phyloP scores from a whole-genome alignment of 345 rosid genomes.

The Gossypium raimondii region DNA sequence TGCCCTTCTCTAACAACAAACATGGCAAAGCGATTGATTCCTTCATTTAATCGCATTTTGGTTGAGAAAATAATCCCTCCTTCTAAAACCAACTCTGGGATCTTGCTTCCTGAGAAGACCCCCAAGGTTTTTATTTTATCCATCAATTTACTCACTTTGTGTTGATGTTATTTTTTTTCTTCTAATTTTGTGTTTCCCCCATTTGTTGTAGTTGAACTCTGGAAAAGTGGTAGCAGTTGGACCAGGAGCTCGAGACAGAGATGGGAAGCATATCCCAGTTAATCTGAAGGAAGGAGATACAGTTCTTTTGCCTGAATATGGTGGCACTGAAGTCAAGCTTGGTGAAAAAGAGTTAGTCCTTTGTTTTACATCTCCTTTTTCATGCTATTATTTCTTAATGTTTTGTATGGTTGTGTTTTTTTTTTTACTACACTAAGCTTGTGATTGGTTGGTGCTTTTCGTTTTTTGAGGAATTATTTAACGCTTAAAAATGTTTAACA shows the following conservation, averaged over 20 bases:
- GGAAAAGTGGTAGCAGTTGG: constrained; percentile 79
- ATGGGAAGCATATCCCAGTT: constrained; percentile 59
- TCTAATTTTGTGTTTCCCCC: no score
- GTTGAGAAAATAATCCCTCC: constrained; percentile 73
- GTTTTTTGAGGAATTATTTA: background rate
- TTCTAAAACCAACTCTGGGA: constrained; percentile 60
- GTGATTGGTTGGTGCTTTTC: no score
- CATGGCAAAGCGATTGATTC: constrained; percentile 85
- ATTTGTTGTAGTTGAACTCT: constrained; percentile 53
- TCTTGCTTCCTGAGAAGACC: constrained; percentile 65
- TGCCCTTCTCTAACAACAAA: background rate
- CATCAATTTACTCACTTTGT: background rate
- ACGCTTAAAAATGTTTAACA: background rate
- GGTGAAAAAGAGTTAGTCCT: constrained; percentile 64
- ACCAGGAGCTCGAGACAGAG: constrained; percentile 55
- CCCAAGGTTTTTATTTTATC: constrained; percentile 35
- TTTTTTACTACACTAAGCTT: no score
- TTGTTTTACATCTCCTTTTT: background rate
- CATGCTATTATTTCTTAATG: background rate
- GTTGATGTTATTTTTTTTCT: background rate
- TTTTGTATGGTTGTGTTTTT: background rate
- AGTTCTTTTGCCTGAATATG: constrained; percentile 71
- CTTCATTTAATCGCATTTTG: constrained; percentile 61
- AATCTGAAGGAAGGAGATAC: constrained; percentile 76
- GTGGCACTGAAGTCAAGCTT: constrained; percentile 76